Conservation (phyloP, 192 early-diverging fungal genomes). For the Funneliformis mosseae region DNA sequence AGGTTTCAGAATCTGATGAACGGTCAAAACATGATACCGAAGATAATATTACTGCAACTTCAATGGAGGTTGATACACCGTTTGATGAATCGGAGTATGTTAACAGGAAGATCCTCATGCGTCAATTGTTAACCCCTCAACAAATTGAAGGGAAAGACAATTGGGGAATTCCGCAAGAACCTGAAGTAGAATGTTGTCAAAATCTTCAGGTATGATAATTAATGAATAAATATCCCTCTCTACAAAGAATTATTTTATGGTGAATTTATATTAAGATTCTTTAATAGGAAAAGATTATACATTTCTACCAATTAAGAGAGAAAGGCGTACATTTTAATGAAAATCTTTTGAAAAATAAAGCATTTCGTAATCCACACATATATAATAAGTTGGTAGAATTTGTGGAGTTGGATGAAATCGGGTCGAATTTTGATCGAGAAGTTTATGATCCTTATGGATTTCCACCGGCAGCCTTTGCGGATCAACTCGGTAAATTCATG, state of each 20-base stretch:
- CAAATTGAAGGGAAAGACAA: slow-evolving; percentile 55
- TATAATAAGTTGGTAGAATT: slow-evolving; percentile 86
- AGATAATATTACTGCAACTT: background rate
- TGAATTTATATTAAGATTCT: background rate
- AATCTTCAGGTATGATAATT: slow-evolving; percentile 61
- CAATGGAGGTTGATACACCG: background rate
- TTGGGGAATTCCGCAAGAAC: slow-evolving; percentile 61
- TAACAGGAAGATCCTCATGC: slow-evolving; percentile 29
- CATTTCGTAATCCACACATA: slow-evolving; percentile 91
- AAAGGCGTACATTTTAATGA: slow-evolving; percentile 81
- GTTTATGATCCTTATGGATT: slow-evolving; percentile 76
- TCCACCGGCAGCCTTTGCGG: slow-evolving; percentile 57
- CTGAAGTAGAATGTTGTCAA: slow-evolving; percentile 57
- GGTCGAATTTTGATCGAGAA: slow-evolving; percentile 72
- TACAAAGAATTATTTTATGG: background rate
- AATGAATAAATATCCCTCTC: background rate
- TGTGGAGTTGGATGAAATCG: slow-evolving; percentile 78
- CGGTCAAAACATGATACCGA: background rate
- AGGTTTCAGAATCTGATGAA: background rate
- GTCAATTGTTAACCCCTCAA: slow-evolving; percentile 44
- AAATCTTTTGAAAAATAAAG: slow-evolving; percentile 77
- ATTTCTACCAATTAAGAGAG: slow-evolving; percentile 67
- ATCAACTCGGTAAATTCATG: slow-evolving; percentile 56
- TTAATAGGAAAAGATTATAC: slow-evolving; percentile 70
- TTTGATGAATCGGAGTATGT: slow-evolving; percentile 10